A percentile compares a stretch with the other conserved stretches of the same genome.
Evolutionary conservation across 2,329 filamentous ascomycete genomes (phyloP).

Genomic region (Stemphylium beticola): DNA sequence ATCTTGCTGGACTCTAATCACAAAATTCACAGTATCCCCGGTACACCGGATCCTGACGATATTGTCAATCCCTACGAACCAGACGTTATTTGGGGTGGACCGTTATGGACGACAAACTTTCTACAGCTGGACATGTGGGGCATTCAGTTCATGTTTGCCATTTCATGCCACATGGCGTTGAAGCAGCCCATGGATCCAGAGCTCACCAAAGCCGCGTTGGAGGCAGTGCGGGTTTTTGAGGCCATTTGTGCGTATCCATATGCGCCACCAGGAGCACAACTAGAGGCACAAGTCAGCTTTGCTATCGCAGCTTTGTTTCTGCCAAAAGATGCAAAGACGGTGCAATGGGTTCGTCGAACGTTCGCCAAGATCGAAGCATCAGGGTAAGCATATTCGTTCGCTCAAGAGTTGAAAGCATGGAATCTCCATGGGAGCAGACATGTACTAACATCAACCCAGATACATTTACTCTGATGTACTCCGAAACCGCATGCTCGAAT

Average conservation of each 20-base stretch:
- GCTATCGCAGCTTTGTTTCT: conserved; percentile 80
- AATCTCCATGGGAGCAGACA: too few relatives aligned
- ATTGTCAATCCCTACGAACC: conserved; percentile 77
- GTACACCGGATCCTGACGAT: conserved; percentile 64
- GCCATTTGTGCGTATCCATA: conserved; percentile 74
- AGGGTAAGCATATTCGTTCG: conserved; percentile 66
- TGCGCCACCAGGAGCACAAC: conserved; percentile 71
- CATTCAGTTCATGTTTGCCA: conserved; percentile 79
- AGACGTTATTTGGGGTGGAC: conserved; percentile 69
- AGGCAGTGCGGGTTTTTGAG: conserved; percentile 80
- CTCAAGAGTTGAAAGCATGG: neutral
- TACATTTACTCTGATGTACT: conserved; percentile 82
- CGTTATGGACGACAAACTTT: conserved; percentile 76
- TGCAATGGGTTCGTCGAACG: conserved; percentile 79
- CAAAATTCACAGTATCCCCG: conserved; percentile 68
- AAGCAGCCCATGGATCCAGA: conserved; percentile 60
- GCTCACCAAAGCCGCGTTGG: conserved; percentile 67
- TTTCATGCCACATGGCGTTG: conserved; percentile 68
- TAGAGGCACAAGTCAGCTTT: conserved; percentile 77
- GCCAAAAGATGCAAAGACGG: conserved; percentile 74
- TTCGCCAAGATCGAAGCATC: conserved; percentile 78
- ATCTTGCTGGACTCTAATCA: conserved; percentile 66
- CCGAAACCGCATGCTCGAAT: conserved; percentile 74
- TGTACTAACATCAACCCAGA: conserved; percentile 54
- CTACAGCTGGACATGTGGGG: conserved; percentile 78